These are phyloP conservation scores for Paspalum notatum DNA, from an alignment of 176 grass and related monocot genomes.

Conservation along the genomic window DNA sequence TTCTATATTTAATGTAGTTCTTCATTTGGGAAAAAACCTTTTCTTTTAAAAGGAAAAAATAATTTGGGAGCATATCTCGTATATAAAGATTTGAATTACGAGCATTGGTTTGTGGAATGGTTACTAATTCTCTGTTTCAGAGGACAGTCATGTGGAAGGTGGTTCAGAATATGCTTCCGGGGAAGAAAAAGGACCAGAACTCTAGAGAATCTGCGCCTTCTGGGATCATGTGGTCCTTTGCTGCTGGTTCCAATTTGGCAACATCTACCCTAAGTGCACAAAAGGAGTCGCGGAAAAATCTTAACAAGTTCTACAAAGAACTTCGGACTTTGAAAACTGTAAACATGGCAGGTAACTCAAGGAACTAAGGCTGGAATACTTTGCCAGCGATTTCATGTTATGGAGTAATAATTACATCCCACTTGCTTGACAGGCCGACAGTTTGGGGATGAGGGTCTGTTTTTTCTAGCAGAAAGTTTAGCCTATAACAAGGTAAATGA, in stretches of 20 bases:
- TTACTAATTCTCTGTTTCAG: slow-evolving; percentile 75
- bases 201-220: slow-evolving; percentile 30
- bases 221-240: slow-evolving; percentile 75
- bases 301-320: slow-evolving; percentile 85
- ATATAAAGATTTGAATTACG: background rate
- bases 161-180: slow-evolving; percentile 63
- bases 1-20: background rate
- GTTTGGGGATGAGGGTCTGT: slow-evolving; percentile 93
- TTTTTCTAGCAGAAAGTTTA: slow-evolving; percentile 97
- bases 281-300: slow-evolving; percentile 71
- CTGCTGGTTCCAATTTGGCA: slow-evolving; percentile 79
- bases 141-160: slow-evolving; percentile 89
- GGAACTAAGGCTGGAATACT: slow-evolving; percentile 1
- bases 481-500: slow-evolving; percentile 85
- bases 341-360: slow-evolving; percentile 82
- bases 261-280: slow-evolving; percentile 52
- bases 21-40: background rate
- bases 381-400: background rate
- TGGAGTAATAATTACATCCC: slow-evolving; percentile 15
- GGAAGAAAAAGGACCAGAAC: slow-evolving; percentile 47
- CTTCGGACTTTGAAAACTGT: slow-evolving; percentile 70
- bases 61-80: background rate
- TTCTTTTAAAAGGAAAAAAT: no score
- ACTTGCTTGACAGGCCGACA: slow-evolving; percentile 69
- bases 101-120: slow-evolving; percentile 13